Percentiles rank a stretch among this genome's conserved stretches.
Evolutionary conservation across 495 filamentous ascomycete species (phyloP).

Genomic region (Penicillium pancosmium): DNA sequence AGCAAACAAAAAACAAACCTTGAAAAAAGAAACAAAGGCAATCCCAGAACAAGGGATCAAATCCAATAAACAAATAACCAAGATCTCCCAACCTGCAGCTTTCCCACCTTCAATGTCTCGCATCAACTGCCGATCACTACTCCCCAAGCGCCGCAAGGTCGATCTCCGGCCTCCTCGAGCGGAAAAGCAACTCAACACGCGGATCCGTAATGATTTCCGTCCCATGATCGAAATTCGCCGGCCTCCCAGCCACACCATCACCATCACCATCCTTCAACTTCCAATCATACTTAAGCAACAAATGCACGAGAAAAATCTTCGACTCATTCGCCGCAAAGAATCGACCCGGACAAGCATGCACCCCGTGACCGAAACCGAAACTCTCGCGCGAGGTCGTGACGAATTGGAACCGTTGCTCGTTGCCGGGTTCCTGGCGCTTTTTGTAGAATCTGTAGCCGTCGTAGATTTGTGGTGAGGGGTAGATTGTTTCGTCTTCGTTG

Average conservation of each 20-base stretch:
- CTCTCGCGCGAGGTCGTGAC: constrained; percentile 48
- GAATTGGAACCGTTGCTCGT: constrained; percentile 46
- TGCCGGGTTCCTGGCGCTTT: constrained; percentile 44
- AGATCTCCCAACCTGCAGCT: too few species aligned
- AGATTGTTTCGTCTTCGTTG: constrained; percentile 44
- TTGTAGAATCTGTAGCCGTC: constrained; percentile 52
- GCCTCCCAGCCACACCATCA: constrained; percentile 1
- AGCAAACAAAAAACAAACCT: too few species aligned
- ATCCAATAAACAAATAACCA: too few species aligned
- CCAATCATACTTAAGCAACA: constrained; percentile 60
- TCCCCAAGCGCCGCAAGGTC: constrained; percentile 31
- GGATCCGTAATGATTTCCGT: constrained; percentile 33
- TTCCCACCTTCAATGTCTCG: too few species aligned
- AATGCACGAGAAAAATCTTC: constrained; percentile 47
- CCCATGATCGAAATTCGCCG: constrained; percentile 30
- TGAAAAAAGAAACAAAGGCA: too few species aligned
- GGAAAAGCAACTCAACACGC: constrained; percentile 34
- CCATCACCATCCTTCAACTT: constrained; percentile 24
- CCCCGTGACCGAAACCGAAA: constrained; percentile 51
- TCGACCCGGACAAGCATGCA: constrained; percentile 57
- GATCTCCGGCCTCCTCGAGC: constrained; percentile 31
- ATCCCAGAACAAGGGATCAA: too few species aligned
- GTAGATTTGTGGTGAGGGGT: constrained; percentile 45
- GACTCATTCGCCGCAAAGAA: constrained; percentile 55
- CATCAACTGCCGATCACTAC: constrained; percentile 1